A percentile compares a stretch with the other conserved stretches of the same genome.
These are phyloP conservation scores for Penicillium cataractarum DNA, from an alignment of 495 filamentous ascomycete genomes.

Conservation along the genomic window DNA sequence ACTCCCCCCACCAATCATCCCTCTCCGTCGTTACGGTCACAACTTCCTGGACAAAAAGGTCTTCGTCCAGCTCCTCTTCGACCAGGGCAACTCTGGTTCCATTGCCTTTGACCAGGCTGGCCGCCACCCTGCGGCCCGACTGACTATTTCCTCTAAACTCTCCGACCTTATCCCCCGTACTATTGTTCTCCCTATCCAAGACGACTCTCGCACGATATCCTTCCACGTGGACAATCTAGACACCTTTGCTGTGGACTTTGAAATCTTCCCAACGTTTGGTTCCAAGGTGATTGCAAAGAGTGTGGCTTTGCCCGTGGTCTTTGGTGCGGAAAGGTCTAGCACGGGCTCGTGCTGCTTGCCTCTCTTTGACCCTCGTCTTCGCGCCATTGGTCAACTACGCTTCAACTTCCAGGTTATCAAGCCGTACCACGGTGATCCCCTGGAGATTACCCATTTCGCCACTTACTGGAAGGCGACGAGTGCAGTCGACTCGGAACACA, in stretches of 20 bases:
- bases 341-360: conserved; percentile 83
- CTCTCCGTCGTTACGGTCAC: conserved; percentile 90
- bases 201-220: conserved; percentile 87
- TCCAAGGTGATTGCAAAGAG: conserved; percentile 96
- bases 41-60: conserved; percentile 98
- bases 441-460: conserved; percentile 97
- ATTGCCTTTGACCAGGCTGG: conserved; percentile 91
- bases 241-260: conserved; percentile 93
- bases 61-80: conserved; percentile 87
- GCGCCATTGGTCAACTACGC: conserved; percentile 90
- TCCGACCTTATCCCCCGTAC: conserved; percentile 96
- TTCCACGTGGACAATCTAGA: conserved; percentile 95
- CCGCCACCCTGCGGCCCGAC: conserved; percentile 90
- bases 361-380: conserved; percentile 87
- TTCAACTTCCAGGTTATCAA: conserved; percentile 97
- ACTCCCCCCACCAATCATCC: conserved; percentile 94
- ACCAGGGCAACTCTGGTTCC: conserved; percentile 67
- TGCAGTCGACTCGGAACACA: conserved; percentile 79
- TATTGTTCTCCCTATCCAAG: conserved; percentile 91
- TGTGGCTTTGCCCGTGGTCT: conserved; percentile 84
- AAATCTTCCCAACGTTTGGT: conserved; percentile 96
- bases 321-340: conserved; percentile 71
- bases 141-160: conserved; percentile 94
- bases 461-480: conserved; percentile 99
- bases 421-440: conserved; percentile 87